A percentile compares a stretch with the other conserved stretches of the same genome.
phyloP scores from a whole-genome alignment of 176 grass and related monocot genomes.

The Carex cristatella region DNA sequence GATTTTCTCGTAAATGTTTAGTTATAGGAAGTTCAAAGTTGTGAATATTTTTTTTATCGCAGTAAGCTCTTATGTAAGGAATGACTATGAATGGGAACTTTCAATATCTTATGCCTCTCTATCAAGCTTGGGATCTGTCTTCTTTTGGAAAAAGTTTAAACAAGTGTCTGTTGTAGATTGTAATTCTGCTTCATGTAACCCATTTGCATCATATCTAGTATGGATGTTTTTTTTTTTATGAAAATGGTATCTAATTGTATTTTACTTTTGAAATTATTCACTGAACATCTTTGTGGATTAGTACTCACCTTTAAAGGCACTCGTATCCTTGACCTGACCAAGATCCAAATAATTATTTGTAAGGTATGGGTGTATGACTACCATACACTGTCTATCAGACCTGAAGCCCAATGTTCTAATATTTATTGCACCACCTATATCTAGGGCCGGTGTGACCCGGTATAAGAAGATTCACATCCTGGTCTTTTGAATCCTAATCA shows the following conservation, averaged over 20 bases:
- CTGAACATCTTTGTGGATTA: neutral
- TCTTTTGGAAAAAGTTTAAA: neutral
- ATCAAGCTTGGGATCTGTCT: slow-evolving; percentile 2
- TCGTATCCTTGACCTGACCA: neutral
- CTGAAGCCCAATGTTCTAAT: neutral
- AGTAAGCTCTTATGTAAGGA: neutral
- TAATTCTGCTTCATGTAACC: neutral
- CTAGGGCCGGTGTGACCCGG: neutral
- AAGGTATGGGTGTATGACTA: neutral
- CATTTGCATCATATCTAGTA: slow-evolving; percentile 1
- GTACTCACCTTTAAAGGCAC: neutral
- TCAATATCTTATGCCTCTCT: slow-evolving; percentile 1
- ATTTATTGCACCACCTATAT: neutral
- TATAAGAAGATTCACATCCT: neutral
- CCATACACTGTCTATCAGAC: neutral
- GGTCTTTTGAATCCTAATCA: neutral
- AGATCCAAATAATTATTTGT: neutral
- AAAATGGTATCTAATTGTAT: neutral
- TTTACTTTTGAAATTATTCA: neutral
- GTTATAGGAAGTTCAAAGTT: neutral
- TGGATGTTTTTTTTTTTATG: neutral
- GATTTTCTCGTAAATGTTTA: neutral
- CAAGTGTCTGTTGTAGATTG: neutral
- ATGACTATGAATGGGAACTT: neutral
- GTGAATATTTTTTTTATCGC: neutral